Evolutionary conservation across 2,329 filamentous ascomycete genomes (phyloP), one percentile per base, ranked within the genome.

Genomic region (Diaporthe citri): DNA sequence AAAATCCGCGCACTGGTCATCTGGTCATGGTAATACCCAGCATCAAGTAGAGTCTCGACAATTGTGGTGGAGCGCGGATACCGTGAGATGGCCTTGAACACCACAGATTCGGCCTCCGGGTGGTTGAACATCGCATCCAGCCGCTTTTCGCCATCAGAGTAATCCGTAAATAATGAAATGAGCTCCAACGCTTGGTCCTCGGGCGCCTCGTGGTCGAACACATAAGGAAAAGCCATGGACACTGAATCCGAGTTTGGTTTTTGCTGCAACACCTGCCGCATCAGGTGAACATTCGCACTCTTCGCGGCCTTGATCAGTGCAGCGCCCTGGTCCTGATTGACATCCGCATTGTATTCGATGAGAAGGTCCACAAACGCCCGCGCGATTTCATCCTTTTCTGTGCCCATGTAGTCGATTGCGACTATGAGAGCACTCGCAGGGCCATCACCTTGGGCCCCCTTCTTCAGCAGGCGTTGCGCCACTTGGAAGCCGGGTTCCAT

Each of bases 1-100:
- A 88, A 82, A 2, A 90, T 83, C 3, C 81, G 83, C 71, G 81
- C 85, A 0, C 78, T 84, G 2, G 85, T 85, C 74, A 84, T 84
- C 77, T 91, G 89, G 74, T 92, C 90, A 74, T 91, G 85, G 78
- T 91, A 92, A 75, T 88, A 91, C 0, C 90, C 91, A 9, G 88
- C 87, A 73, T 91, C 86, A 4, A 93, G 80, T 2, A 92, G 82
- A 0, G 86, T 85, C 75, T 88, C 81, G 3, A 91, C 78, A n/a
- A 92, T 85, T 46, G 82, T 86, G 1, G 83, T 82, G 1, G 88
- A 91, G 10, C 89, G 85, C 0, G 91, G 90, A 77, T 90, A 91
- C 57, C 87, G 86, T 1, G 84, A 83, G 22, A 92, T 80, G 3
- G 90, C 90, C 43, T 86, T 85, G 75, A 90, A 85, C 5, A 92